Base-by-base conservation (phyloP, 768 basidiomycete genomes). In the Kondoa subrosea region DNA sequence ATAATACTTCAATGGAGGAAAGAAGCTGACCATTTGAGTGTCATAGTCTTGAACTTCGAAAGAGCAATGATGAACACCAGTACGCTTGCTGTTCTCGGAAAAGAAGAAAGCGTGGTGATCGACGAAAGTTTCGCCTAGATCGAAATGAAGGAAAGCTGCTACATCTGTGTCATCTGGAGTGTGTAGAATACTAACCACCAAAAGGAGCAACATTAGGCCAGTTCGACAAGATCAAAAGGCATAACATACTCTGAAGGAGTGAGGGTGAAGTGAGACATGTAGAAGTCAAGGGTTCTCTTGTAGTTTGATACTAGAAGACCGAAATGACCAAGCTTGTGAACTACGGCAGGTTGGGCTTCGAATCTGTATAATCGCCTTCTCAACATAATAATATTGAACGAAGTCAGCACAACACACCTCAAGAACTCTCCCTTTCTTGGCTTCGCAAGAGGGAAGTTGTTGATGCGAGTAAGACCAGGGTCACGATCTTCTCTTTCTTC, bases 71-170 rank as follows among this genome's bases (percentile, higher is more conserved):
- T 67, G 66, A 3, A 40, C 30, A 29, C 66, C 66, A 16, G 40
- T 60, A 30, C 58, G 56, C 50, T 67, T 67, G 66, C 26, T 67
- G 29, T 67, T 67, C 40, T 12, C 12, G 29, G 56, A 60, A 26
- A 67, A 67, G 34, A 67, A 67, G 31, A 67, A 67, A 16, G 66
- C 62, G 29, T 67, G 66, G 34, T 67, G 66, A 27, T 67, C 66
- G 3, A 64, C 60, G 57, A 33, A 67, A 31, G 58, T 60, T 34
- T 67, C 66, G 25, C 62, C 66, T 2, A 57, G 25, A 59, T 67
- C 66, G 15, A 67, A 25, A 34, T 67, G 66, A 27, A 67, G 30
- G 60, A 67, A 67, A 16, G 66, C 66, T 15, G 66, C 66, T 12
- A 67, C 66, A 31, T 26, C 27, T 12, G 15, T n/a, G 31, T 59